Evolutionary conservation across 345 rosid genomes (phyloP).

Genomic region (Gossypium rotundifolium): DNA sequence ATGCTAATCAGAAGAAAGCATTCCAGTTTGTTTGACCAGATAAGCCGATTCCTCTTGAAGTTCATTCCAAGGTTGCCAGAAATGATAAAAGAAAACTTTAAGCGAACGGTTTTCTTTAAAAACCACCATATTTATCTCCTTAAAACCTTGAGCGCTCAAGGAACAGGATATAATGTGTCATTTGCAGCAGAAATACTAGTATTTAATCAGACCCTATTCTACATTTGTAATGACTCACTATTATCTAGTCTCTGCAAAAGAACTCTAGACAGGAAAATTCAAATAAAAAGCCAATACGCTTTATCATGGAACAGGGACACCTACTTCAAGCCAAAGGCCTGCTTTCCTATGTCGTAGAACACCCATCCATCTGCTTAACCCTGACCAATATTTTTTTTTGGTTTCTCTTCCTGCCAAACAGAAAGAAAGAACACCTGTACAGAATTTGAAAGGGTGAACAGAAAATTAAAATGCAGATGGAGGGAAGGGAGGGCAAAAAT

Average conservation of each 20-base stretch:
- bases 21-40: background rate
- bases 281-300: background rate
- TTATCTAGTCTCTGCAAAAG: background rate
- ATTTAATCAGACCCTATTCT: background rate
- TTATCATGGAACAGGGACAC: background rate
- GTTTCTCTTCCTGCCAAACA: background rate
- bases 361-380: background rate
- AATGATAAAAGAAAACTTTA: background rate
- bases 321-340: background rate
- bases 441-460: background rate
- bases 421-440: background rate
- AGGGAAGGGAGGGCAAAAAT: background rate
- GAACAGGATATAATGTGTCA: background rate
- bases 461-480: background rate
- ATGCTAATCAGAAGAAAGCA: background rate
- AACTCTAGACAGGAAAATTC: background rate
- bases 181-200: background rate
- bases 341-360: background rate
- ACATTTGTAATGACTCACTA: background rate
- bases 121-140: background rate
- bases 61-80: background rate
- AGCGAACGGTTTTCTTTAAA: background rate
- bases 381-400: background rate
- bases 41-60: background rate
- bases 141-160: background rate